These are phyloP conservation scores for Zymoseptoria passerinii DNA, from an alignment of 2,329 filamentous ascomycete genomes.

Conservation along the genomic window DNA sequence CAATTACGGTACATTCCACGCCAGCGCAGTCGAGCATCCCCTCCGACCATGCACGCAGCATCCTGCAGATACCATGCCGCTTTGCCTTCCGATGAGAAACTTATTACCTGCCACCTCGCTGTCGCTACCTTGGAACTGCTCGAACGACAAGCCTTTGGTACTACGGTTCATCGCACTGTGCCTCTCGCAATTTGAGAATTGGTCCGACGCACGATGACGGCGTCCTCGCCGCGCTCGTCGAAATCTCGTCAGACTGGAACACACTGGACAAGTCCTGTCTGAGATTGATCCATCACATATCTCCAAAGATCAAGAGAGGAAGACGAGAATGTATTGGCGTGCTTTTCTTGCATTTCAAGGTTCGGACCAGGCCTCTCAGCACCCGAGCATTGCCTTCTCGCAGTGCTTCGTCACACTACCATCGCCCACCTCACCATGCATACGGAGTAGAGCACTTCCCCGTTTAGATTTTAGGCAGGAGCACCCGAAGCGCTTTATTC, in stretches of 20 bases:
- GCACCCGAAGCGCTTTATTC: no score
- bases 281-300: background rate
- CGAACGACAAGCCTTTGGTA: background rate
- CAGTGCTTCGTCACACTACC: background rate
- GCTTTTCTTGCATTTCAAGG: background rate
- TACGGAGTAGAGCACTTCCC: no score
- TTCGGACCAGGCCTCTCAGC: background rate
- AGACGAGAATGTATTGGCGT: background rate
- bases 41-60: background rate
- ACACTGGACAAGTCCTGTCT: background rate
- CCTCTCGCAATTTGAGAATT: background rate
- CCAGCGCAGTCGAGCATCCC: background rate
- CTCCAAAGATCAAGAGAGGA: no score
- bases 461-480: no score
- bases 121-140: background rate
- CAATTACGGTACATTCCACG: background rate
- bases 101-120: background rate
- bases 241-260: background rate
- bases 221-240: no score
- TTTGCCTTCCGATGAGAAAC: background rate
- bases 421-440: background rate
- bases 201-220: background rate
- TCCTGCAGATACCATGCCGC: background rate
- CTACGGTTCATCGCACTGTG: background rate
- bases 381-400: background rate